Evolutionary conservation across 768 basidiomycete species (phyloP), one percentile per base, ranked within the genome.

Genomic region (Xerocomus potaroensis): DNA sequence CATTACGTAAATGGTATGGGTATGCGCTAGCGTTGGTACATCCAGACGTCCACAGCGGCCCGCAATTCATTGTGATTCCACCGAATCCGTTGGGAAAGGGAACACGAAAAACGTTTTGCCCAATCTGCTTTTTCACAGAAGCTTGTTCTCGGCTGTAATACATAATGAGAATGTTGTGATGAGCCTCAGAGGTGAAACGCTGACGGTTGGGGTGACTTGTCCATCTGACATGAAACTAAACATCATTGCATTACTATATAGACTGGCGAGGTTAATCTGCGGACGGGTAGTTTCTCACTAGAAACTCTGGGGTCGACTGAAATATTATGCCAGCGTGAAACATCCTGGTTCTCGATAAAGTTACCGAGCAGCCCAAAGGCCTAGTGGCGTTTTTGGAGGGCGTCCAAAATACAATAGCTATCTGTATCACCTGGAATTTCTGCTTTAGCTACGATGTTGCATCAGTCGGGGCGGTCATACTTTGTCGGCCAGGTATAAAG

Each of bases 341-440:
- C 47, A 59, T 89, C 86, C 51, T 88, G 85, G 61, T 89, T 88
- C 66, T 87, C 87, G 27, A 90, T 62, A 67, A 90, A 90, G 56
- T 85, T 88, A 1, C 87, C 88, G 3, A 89, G 75, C 12, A 68
- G 46, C 18, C 59, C 48, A 37, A 7, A 15, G 35, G 64, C 64
- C 62, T 34, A 19, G 18, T n/a, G 4, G 23, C 6, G 7, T 11
- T n/a, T 18, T 34, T n/a, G 15, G 16, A 24, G 16, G 16, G 9
- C 22, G 24, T 8, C 4, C 9, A 23, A 22, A 12, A 11, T 15
- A 11, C 22, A 37, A n/a, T 21, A 9, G 11, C 31, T n/a, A 9
- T 23, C 21, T n/a, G 6, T 9, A 18, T 42, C 35, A 64, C 80
- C 62, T 73, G 70, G 64, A 78, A 85, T 53, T 72, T 71, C 36